Base-by-base conservation (phyloP, 345 rosid species). In the Jatropha curcas region DNA sequence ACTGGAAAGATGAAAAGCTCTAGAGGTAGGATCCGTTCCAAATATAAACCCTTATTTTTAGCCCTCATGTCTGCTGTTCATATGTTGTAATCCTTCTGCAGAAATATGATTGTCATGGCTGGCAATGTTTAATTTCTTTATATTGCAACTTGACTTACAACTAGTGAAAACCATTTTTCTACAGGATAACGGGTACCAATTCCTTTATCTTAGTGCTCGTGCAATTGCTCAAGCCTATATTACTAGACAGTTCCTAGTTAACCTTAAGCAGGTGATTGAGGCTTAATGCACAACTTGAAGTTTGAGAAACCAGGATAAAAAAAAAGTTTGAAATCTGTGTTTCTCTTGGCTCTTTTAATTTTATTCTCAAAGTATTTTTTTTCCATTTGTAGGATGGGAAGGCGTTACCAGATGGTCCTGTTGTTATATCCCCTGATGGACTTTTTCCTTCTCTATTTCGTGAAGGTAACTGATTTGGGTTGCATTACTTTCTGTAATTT, bases 391-490 rank as follows among this genome's bases (percentile, higher is more conserved):
- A 92, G 99, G 96, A 95, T 61, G 99, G 98, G 59, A 92, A 91
- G 79, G 88, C 89, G 68, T 87, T 95, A 76, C 99, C 99, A 31
- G 97, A 95, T 74, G 99, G 99, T 50, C 99, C 99, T 25, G 90
- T 92, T 79, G 96, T 95, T 68, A 95, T 95, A 72, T 95, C 99
- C 62, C 99, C 99, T 0, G 99, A 95, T 81, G 99, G 99, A 14
- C 87, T 95, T 74, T 87, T 95, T 80, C 99, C 99, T 34, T 95
- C 99, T 57, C 51, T 95, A 65, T 89, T 65, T 83, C 91, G 98
- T 60, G 99, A 95, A 89, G 99, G 99, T 92, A 85, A 81, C 20
- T 65, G 57, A 25, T 10, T 0, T 39, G 27, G 20, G 3, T 24
- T 20, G 11, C 31, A 22, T 24, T 39, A 41, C 20, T 65, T 65